Conservation (phyloP, 73 alveolate genomes). For the Diophrys sp. region DNA sequence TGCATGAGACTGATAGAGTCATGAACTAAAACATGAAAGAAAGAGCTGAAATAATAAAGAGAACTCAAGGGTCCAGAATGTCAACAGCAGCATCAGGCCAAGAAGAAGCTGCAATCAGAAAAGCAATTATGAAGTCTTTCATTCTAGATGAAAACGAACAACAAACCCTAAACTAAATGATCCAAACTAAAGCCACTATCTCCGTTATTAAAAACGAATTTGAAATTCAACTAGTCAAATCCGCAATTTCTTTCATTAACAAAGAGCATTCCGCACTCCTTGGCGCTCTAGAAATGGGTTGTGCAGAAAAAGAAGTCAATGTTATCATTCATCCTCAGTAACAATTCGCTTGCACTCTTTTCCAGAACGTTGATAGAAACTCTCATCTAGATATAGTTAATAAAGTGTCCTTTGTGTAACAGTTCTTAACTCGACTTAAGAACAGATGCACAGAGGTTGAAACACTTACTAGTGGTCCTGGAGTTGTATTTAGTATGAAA, state of each 20-base stretch:
- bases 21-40: background rate
- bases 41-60: no score
- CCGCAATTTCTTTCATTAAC: conserved; percentile 28
- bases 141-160: no score
- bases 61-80: background rate
- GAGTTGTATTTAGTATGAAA: conserved; percentile 54
- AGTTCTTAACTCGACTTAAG: conserved; percentile 48
- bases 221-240: no score
- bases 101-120: conserved; percentile 39
- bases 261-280: conserved; percentile 44
- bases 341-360: conserved; percentile 52
- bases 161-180: no score
- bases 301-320: conserved; percentile 21
- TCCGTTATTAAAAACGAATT: no score
- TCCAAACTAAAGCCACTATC: no score
- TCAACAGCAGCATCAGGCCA: conserved; percentile 17
- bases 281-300: conserved; percentile 22
- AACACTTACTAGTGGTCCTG: conserved; percentile 71
- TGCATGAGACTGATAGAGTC: conserved; percentile 37
- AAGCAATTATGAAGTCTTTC: no score
- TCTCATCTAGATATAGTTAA: conserved; percentile 63
- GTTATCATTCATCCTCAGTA: conserved; percentile 55
- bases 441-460: conserved; percentile 70
- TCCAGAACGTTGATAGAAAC: conserved; percentile 39
- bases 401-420: conserved; percentile 53